A percentile compares a stretch with the other conserved stretches of the same genome.
Evolutionary conservation across 371 early-diverging fungal genomes (phyloP).

Genomic region (Mucor velutinosus): DNA sequence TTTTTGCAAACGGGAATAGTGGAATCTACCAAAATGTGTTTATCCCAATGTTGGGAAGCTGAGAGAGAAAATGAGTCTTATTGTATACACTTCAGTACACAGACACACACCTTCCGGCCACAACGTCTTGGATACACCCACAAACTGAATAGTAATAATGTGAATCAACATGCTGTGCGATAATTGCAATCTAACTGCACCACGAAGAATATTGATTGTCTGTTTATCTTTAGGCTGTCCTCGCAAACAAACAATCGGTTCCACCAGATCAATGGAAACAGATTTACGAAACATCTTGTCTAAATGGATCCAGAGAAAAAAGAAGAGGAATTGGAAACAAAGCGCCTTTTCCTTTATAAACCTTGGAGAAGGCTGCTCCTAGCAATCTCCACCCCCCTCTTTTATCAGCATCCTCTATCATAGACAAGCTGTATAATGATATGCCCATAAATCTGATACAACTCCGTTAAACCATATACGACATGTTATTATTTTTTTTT

Average conservation of each 20-base stretch:
- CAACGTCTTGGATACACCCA: constrained; percentile 43
- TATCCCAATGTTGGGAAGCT: constrained; percentile 43
- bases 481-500: constrained; percentile 12
- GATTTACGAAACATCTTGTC: constrained; percentile 37
- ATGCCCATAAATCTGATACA: not conserved
- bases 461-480: not conserved
- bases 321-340: not conserved
- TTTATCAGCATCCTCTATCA: not conserved
- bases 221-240: constrained; percentile 39
- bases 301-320: not conserved
- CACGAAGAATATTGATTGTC: constrained; percentile 37
- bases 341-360: not conserved
- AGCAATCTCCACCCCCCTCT: not conserved
- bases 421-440: not conserved
- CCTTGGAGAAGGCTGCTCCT: not conserved
- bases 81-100: not conserved
- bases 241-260: constrained; percentile 40
- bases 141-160: constrained; percentile 35
- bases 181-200: constrained; percentile 31
- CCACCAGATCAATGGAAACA: constrained; percentile 42
- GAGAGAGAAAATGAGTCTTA: not conserved
- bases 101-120: constrained; percentile 44
- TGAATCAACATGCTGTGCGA: constrained; percentile 27
- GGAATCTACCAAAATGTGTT: constrained; percentile 37
- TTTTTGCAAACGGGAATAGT: constrained; percentile 35